A percentile compares a stretch with the other conserved stretches of the same genome.
Evolutionary conservation across 2,329 filamentous ascomycete genomes (phyloP).

Genomic region (Capronia coronata): DNA sequence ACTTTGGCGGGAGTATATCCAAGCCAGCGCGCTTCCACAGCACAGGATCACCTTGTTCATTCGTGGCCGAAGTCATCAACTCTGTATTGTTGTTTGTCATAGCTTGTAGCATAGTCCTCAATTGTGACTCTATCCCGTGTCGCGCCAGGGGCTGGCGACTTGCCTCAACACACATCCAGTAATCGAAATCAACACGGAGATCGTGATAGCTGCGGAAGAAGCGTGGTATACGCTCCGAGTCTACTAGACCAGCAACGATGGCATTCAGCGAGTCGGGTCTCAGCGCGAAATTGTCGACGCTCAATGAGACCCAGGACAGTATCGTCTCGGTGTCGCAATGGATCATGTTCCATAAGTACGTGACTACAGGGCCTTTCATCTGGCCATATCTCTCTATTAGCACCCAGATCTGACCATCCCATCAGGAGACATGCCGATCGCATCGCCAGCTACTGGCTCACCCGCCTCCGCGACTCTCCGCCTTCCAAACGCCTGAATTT

Average conservation of each 20-base stretch:
- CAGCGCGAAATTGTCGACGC: conserved; percentile 83
- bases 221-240: background rate
- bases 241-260: no score
- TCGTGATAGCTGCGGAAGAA: background rate
- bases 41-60: no score
- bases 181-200: background rate
- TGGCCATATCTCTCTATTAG: no score
- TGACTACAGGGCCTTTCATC: no score
- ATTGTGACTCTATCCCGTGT: background rate
- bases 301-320: conserved; percentile 96
- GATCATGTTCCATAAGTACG: conserved; percentile 97
- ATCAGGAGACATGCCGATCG: conserved; percentile 83
- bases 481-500: conserved; percentile 81
- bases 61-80: background rate
- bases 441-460: conserved; percentile 86
- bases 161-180: background rate
- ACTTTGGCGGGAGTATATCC: no score
- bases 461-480: conserved; percentile 78
- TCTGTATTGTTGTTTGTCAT: background rate
- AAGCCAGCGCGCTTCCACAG: no score
- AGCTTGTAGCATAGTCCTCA: conserved; percentile 2
- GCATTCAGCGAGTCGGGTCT: conserved; percentile 95
- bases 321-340: conserved; percentile 96
- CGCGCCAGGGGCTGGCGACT: background rate
- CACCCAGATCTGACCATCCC: conserved; percentile 11